A percentile compares a stretch with the other conserved stretches of the same genome.
Conservation (phyloP, 805 yeast genomes). For the Candida succiphila region DNA sequence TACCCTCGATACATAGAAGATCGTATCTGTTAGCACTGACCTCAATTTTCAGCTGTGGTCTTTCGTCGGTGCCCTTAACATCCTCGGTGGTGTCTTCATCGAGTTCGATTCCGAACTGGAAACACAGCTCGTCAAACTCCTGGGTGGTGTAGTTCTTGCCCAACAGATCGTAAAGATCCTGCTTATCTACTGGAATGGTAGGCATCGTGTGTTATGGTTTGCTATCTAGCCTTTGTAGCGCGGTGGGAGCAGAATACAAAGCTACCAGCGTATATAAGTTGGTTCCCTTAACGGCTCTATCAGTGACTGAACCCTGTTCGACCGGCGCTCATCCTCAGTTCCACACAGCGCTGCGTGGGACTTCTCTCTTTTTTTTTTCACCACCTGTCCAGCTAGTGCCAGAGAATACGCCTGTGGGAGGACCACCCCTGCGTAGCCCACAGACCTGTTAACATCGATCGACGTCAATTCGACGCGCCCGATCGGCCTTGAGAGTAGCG, state of each 20-base stretch:
- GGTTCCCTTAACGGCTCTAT: no score
- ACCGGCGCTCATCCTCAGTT: not conserved
- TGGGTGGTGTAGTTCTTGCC: constrained; percentile 66
- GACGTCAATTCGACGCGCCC: no score
- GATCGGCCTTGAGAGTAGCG: no score
- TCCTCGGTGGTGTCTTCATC: constrained; percentile 94
- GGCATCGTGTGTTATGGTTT: constrained; percentile 58
- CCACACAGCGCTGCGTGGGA: not conserved
- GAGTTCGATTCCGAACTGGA: constrained; percentile 93
- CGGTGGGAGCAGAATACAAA: not conserved
- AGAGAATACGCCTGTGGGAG: no score
- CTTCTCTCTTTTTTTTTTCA: no score
- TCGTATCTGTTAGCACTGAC: constrained; percentile 98
- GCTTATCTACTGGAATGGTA: constrained; percentile 91
- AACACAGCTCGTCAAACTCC: constrained; percentile 95
- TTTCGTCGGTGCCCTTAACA: constrained; percentile 60
- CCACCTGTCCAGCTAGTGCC: no score
- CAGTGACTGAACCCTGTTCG: not conserved
- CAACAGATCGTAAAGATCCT: constrained; percentile 75
- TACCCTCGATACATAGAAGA: constrained; percentile 96
- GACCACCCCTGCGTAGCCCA: no score
- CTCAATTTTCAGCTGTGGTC: constrained; percentile 96
- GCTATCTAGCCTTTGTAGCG: not conserved
- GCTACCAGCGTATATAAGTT: not conserved
- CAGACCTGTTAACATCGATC: no score